Evolutionary conservation across 2,329 filamentous ascomycete species (phyloP).

Genomic region (Fusarium sp.): DNA sequence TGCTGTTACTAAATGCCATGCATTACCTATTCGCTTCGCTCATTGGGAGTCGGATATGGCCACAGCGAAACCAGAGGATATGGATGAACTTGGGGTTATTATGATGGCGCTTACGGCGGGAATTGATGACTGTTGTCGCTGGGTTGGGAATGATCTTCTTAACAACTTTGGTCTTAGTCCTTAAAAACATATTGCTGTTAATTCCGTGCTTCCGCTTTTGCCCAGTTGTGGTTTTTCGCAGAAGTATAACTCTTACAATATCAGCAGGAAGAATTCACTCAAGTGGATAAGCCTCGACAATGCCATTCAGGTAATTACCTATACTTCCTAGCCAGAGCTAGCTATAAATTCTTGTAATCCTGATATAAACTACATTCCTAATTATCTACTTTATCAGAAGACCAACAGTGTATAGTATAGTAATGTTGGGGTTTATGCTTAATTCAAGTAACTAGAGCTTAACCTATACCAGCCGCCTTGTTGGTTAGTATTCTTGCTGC

Average conservation of each 20-base stretch:
- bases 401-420: neutral
- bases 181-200: rapidly evolving
- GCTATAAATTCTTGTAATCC: rapidly evolving
- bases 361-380: rapidly evolving
- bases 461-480: too few relatives aligned
- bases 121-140: neutral
- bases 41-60: neutral
- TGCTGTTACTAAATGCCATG: rapidly evolving
- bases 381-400: rapidly evolving
- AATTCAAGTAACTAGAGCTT: rapidly evolving
- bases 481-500: too few relatives aligned
- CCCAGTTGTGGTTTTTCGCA: too few relatives aligned
- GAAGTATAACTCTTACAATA: too few relatives aligned
- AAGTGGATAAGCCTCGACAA: too few relatives aligned
- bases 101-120: neutral
- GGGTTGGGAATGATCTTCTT: neutral
- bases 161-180: neutral
- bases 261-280: rapidly evolving
- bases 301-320: rapidly evolving
- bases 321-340: neutral
- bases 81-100: neutral
- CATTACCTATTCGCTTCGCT: neutral
- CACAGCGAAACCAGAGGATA: neutral
- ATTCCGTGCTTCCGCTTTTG: rapidly evolving
- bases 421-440: neutral